Conservation (phyloP, 352 stramenopile species). For the Phytophthora sansomeana region DNA sequence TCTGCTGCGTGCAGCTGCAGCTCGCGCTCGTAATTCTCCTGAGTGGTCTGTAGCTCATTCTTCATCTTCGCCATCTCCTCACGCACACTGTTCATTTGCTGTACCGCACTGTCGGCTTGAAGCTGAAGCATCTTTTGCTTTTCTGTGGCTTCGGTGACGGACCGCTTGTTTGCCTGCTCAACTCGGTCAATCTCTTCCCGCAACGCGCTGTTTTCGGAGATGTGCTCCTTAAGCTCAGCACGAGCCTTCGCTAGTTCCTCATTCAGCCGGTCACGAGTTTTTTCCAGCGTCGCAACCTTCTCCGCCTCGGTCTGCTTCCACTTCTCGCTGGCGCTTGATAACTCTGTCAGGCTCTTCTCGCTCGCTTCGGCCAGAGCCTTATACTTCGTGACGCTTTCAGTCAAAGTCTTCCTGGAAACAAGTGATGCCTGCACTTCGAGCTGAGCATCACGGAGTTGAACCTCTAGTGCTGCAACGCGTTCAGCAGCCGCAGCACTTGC, state of each 20-base stretch:
- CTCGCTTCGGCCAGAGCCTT: conserved; percentile 81
- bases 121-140: conserved; percentile 57
- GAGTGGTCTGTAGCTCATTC: conserved; percentile 51
- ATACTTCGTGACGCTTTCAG: conserved; percentile 72
- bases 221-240: conserved; percentile 63
- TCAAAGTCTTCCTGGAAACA: conserved; percentile 66
- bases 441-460: conserved; percentile 68
- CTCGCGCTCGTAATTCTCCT: conserved; percentile 88
- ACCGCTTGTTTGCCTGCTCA: conserved; percentile 47
- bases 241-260: conserved; percentile 59
- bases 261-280: conserved; percentile 45
- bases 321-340: conserved; percentile 68
- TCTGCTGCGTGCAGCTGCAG: conserved; percentile 79
- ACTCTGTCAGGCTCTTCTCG: conserved; percentile 68
- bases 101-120: conserved; percentile 47
- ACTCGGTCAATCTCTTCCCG: conserved; percentile 70
- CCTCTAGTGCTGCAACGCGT: conserved; percentile 66
- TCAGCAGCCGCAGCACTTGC: conserved; percentile 62
- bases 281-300: conserved; percentile 57
- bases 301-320: conserved; percentile 65
- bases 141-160: conserved; percentile 52
- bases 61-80: conserved; percentile 59
- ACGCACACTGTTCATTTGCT: conserved; percentile 56
- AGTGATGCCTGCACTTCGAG: conserved; percentile 64
- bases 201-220: conserved; percentile 63